phyloP scores from a whole-genome alignment of 2,329 filamentous ascomycete species.

The Capronia coronata region DNA sequence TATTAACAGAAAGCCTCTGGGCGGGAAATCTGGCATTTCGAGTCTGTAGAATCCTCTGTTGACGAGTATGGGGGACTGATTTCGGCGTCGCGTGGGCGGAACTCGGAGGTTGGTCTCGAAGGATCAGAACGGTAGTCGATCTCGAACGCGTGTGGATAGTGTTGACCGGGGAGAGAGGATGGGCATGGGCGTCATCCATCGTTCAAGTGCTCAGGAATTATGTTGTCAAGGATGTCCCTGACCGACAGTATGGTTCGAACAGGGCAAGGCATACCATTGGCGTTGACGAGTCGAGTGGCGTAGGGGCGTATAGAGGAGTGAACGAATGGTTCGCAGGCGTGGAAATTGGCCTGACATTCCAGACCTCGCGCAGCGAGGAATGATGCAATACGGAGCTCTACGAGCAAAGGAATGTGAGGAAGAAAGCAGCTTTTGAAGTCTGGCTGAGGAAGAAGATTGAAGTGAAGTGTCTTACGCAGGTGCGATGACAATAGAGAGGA shows the following conservation, averaged over 20 bases:
- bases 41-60: slow-evolving; percentile 24
- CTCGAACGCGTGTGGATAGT: slow-evolving; percentile 14
- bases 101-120: slow-evolving; percentile 8
- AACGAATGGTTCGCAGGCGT: slow-evolving; percentile 11
- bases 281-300: slow-evolving; percentile 1
- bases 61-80: slow-evolving; percentile 21
- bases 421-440: too few relatives aligned
- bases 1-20: slow-evolving; percentile 23
- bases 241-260: slow-evolving; percentile 10
- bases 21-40: slow-evolving; percentile 27
- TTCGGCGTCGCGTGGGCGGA: slow-evolving; percentile 12
- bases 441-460: not conserved
- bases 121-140: slow-evolving; percentile 13
- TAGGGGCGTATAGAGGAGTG: not conserved
- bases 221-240: slow-evolving; percentile 14
- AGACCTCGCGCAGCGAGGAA: slow-evolving; percentile 19
- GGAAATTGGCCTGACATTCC: slow-evolving; percentile 22
- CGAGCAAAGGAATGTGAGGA: slow-evolving; percentile 23
- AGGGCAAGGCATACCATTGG: slow-evolving; percentile 17
- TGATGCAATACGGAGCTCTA: slow-evolving; percentile 15
- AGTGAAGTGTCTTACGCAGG: not conserved
- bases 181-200: slow-evolving; percentile 22
- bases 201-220: slow-evolving; percentile 9
- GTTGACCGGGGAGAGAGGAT: slow-evolving; percentile 14
- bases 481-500: not conserved